A percentile compares a stretch with the other conserved stretches of the same genome.
phyloP scores from a whole-genome alignment of 2,329 filamentous ascomycete species.

The Cadophora malorum region DNA sequence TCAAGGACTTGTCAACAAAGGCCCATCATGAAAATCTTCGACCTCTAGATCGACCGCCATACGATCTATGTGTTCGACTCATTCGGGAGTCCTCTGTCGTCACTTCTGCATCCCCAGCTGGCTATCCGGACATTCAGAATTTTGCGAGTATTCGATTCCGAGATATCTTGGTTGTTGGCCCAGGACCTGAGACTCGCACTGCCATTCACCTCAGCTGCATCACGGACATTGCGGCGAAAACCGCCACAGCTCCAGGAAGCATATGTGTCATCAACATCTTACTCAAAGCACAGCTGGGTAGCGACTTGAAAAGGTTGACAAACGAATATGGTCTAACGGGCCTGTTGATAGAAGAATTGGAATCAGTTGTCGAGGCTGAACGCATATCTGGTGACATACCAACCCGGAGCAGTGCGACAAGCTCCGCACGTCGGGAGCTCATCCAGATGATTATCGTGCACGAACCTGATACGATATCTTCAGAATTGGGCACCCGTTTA shows the following conservation, averaged over 20 bases:
- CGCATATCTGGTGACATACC: conserved; percentile 37
- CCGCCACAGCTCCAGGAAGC: conserved; percentile 72
- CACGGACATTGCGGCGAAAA: conserved; percentile 68
- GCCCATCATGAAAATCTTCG: conserved; percentile 46
- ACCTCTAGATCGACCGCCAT: conserved; percentile 53
- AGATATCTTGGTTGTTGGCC: conserved; percentile 63
- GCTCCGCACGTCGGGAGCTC: conserved; percentile 61
- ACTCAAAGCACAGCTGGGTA: conserved; percentile 52
- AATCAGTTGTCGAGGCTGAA: conserved; percentile 47
- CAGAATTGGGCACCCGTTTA: conserved; percentile 66
- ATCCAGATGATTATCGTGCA: conserved; percentile 64
- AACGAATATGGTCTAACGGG: conserved; percentile 65
- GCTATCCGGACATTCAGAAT: conserved; percentile 66
- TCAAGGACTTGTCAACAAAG: conserved; percentile 57
- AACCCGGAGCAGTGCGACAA: conserved; percentile 51
- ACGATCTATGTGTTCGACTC: conserved; percentile 67
- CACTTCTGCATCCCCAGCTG: conserved; percentile 58
- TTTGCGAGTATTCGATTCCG: conserved; percentile 68
- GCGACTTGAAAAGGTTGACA: conserved; percentile 63
- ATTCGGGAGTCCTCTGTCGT: conserved; percentile 73
- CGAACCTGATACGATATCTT: conserved; percentile 66
- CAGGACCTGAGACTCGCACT: conserved; percentile 61
- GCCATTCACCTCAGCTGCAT: conserved; percentile 72
- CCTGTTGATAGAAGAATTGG: conserved; percentile 70
- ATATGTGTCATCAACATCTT: conserved; percentile 67